Evolutionary conservation across 352 stramenopile genomes (phyloP), one percentile per base, ranked within the genome.

Genomic region (Hyaloperonospora brassicae): DNA sequence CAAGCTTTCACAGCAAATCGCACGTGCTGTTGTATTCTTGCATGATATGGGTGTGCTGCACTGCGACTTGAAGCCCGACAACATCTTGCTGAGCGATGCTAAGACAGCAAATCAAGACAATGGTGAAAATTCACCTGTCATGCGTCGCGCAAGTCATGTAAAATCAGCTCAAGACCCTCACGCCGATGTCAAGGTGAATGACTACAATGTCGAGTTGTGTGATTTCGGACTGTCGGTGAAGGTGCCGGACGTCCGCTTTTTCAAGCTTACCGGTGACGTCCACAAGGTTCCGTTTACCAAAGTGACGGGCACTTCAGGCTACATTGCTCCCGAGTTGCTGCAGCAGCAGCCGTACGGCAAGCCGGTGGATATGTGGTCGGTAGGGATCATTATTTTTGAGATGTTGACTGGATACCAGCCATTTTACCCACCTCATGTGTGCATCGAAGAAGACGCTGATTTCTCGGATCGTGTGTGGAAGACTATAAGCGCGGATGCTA

Each of bases 241-340:
- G 49, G 87, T 96, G 13, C 86, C 89, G 3, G 89, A 97, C 61
- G 86, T 96, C 47, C 79, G 86, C 34, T 97, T 96, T 65, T 97
- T 94, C 68, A 97, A 97, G 68, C 60, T 93, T 23, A 97, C 89
- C 25, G 89, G 89, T 25, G 89, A 97, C 47, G 89, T 97, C 27
- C 88, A 97, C 73, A 97, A 97, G 64, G 90, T 97, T 7, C 89
- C 89, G 11, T 97, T 95, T 58, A 96, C 87, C n/a, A 80, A 84
- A 24, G 59, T 97, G n/a, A 95, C 86, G 22, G 89, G 89, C 36
- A 97, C 88, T 3, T 79, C 84, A 8, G 87, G 89, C 9, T 97
- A 96, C 63, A 96, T 97, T 59, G 87, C 89, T 17, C 89, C 89
- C 1, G 89, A 97, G 66, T 67, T 97, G 54, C 70, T 97, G 24